Evolutionary conservation across 2,329 filamentous ascomycete genomes (phyloP), one percentile per base, ranked within the genome.

Genomic region (Lecanicillium sp.): DNA sequence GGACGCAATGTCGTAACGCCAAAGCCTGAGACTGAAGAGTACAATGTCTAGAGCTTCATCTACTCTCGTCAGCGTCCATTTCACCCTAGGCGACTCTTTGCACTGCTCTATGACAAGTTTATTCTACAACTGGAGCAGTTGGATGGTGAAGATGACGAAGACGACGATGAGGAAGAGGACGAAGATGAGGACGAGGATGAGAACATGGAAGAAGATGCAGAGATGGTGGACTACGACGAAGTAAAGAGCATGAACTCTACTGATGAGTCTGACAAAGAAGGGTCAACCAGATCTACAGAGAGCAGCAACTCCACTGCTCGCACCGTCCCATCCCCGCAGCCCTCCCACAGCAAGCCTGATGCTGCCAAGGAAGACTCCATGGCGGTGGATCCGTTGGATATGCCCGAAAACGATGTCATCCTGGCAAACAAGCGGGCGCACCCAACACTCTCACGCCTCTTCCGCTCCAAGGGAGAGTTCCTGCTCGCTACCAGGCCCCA

Each of bases 11-110:
- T 71, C 3, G 53, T 81, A 36, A 78, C 76, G 0, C 79, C 79
- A 0, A 84, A 77, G 52, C 82, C 81, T 0, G 81, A 86, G 59
- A 85, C 80, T 0, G 68, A 85, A 39, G 81, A 85, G 65, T 85
- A 85, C 51, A 79, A 79, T 7, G 80, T 87, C 10, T 72, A 76
- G 27, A 86, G 77, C 52, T 84, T 84, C 47, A 77, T 87, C 11
- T 87, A 87, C 53, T 65, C 69, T 1, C 72, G 76, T 0, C 65
- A 74, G 7, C 62, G 72, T 1, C 77, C 77, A 0, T 72, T 74
- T 39, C 66, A 74, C 29, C 71, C 71, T 0, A 54, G 54, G 2
- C 53, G 69, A 0, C 58, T 74, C 0, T 74, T 62, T 58, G 52
- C 56, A 0, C 50, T 68, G 15, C 44, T 73, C 2, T 62, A 67